Evolutionary conservation across 805 yeast genomes (phyloP).

Genomic region (Candida stauntonica): DNA sequence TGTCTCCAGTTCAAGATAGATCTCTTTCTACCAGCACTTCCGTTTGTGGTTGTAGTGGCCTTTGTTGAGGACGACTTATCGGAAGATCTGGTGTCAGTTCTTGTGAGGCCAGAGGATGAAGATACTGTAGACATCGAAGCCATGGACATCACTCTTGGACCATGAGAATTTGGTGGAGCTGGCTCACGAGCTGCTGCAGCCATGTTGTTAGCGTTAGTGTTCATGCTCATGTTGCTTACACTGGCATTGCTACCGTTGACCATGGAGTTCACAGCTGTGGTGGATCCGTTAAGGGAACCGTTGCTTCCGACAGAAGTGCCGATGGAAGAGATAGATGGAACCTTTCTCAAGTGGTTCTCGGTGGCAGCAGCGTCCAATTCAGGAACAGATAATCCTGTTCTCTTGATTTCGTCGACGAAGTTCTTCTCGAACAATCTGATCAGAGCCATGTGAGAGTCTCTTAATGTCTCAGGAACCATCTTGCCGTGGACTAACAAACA

Average conservation of each 20-base stretch:
- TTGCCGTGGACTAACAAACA: slow-evolving; percentile 68
- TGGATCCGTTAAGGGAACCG: neutral
- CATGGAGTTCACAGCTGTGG: neutral
- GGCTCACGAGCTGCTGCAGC: neutral
- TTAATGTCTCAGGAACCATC: slow-evolving; percentile 51
- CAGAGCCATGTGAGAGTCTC: slow-evolving; percentile 63
- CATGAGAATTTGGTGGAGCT: neutral
- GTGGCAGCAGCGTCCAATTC: slow-evolving; percentile 25
- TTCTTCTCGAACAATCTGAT: slow-evolving; percentile 58
- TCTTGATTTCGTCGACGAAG: slow-evolving; percentile 58
- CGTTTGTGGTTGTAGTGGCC: slow-evolving; percentile 11
- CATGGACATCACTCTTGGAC: slow-evolving; percentile 7
- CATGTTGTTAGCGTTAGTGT: neutral
- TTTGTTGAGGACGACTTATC: slow-evolving; percentile 23
- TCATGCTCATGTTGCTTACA: neutral
- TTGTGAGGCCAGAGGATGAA: slow-evolving; percentile 15
- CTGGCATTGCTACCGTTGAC: neutral
- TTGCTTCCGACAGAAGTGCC: slow-evolving; percentile 2
- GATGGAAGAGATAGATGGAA: slow-evolving; percentile 16
- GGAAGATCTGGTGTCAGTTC: slow-evolving; percentile 27
- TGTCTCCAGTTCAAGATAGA: slow-evolving; percentile 34
- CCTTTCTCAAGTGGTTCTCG: slow-evolving; percentile 16
- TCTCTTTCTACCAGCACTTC: slow-evolving; percentile 24
- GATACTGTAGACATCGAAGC: slow-evolving; percentile 8
- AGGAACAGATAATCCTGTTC: slow-evolving; percentile 28